phyloP scores from a whole-genome alignment of 805 yeast species.

The Ogataea parapolymorpha region DNA sequence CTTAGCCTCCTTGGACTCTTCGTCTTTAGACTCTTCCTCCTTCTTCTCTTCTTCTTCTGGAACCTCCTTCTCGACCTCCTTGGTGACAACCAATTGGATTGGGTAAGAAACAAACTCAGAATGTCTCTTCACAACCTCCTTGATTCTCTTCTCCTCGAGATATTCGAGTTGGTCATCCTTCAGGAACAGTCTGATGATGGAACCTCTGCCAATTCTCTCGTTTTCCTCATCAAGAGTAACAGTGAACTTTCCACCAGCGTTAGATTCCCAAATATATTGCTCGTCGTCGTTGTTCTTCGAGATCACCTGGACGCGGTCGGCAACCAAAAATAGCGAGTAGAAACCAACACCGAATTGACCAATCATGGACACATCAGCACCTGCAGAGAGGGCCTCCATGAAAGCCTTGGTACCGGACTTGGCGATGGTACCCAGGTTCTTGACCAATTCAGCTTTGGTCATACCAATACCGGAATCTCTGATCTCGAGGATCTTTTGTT shows the following conservation, averaged over 20 bases:
- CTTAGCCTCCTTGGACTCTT: slow-evolving; percentile 71
- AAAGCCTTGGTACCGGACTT: slow-evolving; percentile 99
- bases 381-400: slow-evolving; percentile 99
- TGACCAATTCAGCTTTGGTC: slow-evolving; percentile 98
- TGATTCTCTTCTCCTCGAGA: slow-evolving; percentile 98
- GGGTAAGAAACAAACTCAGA: slow-evolving; percentile 99
- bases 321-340: slow-evolving; percentile 98
- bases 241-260: slow-evolving; percentile 99
- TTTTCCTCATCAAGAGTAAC: slow-evolving; percentile 85
- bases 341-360: slow-evolving; percentile 99
- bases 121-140: slow-evolving; percentile 99
- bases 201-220: slow-evolving; percentile 92
- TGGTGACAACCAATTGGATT: slow-evolving; percentile 95
- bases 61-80: slow-evolving; percentile 98
- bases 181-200: slow-evolving; percentile 90
- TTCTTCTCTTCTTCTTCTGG: slow-evolving; percentile 76
- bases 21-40: slow-evolving; percentile 50
- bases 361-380: slow-evolving; percentile 99
- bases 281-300: slow-evolving; percentile 99
- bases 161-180: slow-evolving; percentile 99
- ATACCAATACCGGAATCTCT: slow-evolving; percentile 99
- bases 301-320: slow-evolving; percentile 97
- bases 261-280: slow-evolving; percentile 99
- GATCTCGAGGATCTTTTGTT: slow-evolving; percentile 88
- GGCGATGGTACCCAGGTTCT: slow-evolving; percentile 99